Evolutionary conservation across 1,284 basidiomycete species (phyloP).

Genomic region (Puccinia triticina): DNA sequence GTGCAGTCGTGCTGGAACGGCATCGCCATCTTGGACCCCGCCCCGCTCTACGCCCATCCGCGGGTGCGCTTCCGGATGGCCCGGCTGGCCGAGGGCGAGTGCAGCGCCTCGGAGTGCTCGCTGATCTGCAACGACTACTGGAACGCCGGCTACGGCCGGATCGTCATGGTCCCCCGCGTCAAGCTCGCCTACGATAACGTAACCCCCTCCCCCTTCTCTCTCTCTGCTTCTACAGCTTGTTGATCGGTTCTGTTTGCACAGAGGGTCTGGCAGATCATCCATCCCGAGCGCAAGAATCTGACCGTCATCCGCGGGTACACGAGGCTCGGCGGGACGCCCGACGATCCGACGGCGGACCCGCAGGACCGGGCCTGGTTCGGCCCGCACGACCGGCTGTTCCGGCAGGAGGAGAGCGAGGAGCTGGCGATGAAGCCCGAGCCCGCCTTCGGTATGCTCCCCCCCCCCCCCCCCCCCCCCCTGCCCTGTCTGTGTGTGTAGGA

Average conservation of each 20-base stretch:
- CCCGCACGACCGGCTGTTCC: slow-evolving; percentile 88
- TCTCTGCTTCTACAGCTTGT: not conserved
- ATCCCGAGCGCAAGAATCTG: slow-evolving; percentile 81
- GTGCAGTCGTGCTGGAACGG: slow-evolving; percentile 98
- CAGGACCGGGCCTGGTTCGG: slow-evolving; percentile 94
- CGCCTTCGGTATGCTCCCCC: slow-evolving; percentile 71
- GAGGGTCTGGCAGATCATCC: slow-evolving; percentile 90
- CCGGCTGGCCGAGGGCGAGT: slow-evolving; percentile 74
- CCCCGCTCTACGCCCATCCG: slow-evolving; percentile 83
- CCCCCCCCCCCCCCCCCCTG: not conserved
- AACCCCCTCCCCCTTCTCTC: slow-evolving; percentile 57
- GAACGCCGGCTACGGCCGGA: slow-evolving; percentile 79
- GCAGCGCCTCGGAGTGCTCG: slow-evolving; percentile 88
- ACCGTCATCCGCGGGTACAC: slow-evolving; percentile 90
- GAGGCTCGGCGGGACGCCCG: slow-evolving; percentile 84
- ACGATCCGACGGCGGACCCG: slow-evolving; percentile 89
- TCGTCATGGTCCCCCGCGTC: slow-evolving; percentile 92
- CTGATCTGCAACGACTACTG: slow-evolving; percentile 83
- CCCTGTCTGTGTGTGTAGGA: too few species aligned
- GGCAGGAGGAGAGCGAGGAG: slow-evolving; percentile 76
- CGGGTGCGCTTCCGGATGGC: slow-evolving; percentile 93
- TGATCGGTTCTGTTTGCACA: slow-evolving; percentile 60
- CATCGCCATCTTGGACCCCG: slow-evolving; percentile 86
- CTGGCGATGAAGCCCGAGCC: slow-evolving; percentile 78
- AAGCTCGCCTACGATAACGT: slow-evolving; percentile 91